Evolutionary conservation across 148 eudicot species (phyloP).

Genomic region (Oxyria digyna): DNA sequence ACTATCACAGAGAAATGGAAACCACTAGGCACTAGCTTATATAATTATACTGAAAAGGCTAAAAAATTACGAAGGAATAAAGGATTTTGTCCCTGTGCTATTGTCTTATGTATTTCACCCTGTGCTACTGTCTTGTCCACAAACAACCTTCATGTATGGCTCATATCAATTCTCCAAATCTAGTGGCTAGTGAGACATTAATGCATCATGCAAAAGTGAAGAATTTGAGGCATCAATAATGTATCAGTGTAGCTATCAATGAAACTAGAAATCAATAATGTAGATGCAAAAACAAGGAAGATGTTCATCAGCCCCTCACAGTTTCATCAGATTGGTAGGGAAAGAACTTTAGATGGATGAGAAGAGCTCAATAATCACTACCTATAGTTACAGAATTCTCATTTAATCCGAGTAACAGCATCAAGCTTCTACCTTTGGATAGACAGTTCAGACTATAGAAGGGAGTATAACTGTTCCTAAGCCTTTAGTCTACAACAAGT

Average conservation of each 20-base stretch:
- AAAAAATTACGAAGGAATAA: neutral
- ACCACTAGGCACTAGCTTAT: neutral
- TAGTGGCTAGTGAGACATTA: too few relatives aligned
- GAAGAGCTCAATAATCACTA: neutral
- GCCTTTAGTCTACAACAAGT: neutral
- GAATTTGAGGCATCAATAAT: neutral
- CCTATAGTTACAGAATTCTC: neutral
- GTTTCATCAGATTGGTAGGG: neutral
- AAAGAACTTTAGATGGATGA: neutral
- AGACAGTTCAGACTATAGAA: too few relatives aligned
- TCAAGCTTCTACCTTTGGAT: neutral
- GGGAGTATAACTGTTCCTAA: too few relatives aligned
- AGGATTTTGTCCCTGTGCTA: neutral
- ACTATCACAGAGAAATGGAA: neutral
- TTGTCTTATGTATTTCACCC: neutral
- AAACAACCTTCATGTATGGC: neutral
- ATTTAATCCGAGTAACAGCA: neutral
- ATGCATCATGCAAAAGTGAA: neutral
- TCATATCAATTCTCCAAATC: neutral
- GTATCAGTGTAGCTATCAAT: neutral
- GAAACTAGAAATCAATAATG: neutral
- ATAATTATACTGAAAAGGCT: neutral
- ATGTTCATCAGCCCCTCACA: neutral
- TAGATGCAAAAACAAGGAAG: neutral
- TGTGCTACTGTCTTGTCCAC: neutral